Base-by-base conservation (phyloP, 192 early-diverging fungal genomes). In the Backusella australiensis region DNA sequence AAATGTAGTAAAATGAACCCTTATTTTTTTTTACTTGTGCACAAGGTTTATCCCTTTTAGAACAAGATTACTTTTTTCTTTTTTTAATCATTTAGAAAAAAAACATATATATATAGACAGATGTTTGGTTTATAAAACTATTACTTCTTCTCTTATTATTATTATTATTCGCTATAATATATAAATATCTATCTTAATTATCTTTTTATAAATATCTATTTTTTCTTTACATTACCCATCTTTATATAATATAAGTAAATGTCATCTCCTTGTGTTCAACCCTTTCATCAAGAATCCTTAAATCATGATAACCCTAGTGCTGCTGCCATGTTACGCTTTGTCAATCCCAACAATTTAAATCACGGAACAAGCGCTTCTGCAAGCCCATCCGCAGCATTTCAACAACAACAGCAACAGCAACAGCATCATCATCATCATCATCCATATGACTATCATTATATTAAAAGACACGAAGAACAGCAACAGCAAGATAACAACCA, bases 221-320 rank as follows among this genome's bases (percentile, higher is more conserved):
- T 8, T 7, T 34, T 36, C 19, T 70, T 39, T 63, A 63, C 12
- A 29, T 29, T 21, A 56, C 6, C n/a, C 17, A n/a, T 9, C 17
- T 26, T 29, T 26, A 3, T 32, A 32, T 32, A 70, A n/a, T 44
- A 70, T 1, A 70, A 41, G 29, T 26, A 44, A 29, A 44, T 41
- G 35, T 26, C 70, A 71, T 44, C 70, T 71, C 39, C 70, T 34
- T 71, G 70, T 71, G 42, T 71, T 17, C 70, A 71, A 34, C 35
- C 67, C 29, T 35, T 35, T 34, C 32, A 32, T 66, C 67, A 68
- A 36, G 67, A 68, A n/a, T 35, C 67, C 29, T 19, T 68, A 68
- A 35, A 34, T 35, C 67, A 68, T 68, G 35, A 35, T 68, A 68
- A 34, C 15, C 67, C 23, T 34, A 68, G 1, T 68, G 35, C 67